Evolutionary conservation across 2,329 filamentous ascomycete genomes (phyloP).

Genomic region (Nemania sp.): DNA sequence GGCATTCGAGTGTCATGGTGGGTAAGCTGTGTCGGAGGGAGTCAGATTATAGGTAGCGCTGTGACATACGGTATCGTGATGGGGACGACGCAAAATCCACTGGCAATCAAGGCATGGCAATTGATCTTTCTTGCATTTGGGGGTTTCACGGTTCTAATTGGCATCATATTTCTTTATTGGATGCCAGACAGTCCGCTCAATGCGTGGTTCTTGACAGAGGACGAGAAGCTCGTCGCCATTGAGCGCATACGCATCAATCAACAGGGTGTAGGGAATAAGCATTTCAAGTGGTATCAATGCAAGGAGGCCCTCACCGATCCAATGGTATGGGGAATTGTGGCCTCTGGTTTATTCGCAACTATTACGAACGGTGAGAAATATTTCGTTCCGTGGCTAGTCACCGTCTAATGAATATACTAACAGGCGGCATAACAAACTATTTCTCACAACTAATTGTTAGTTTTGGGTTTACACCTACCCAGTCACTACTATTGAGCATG

Average conservation of each 20-base stretch:
- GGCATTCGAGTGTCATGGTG: conserved; percentile 48
- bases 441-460: conserved; percentile 58
- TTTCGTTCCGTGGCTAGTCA: background rate
- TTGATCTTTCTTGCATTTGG: conserved; percentile 69
- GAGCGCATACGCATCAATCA: conserved; percentile 71
- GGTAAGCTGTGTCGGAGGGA: conserved; percentile 53
- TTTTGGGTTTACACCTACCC: conserved; percentile 73
- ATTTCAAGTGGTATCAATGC: conserved; percentile 74
- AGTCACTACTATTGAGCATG: conserved; percentile 73
- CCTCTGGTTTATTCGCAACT: conserved; percentile 51
- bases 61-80: conserved; percentile 59
- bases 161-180: conserved; percentile 61
- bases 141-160: conserved; percentile 62
- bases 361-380: conserved; percentile 54
- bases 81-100: conserved; percentile 58
- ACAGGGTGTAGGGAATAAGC: conserved; percentile 76
- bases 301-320: conserved; percentile 55
- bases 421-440: conserved; percentile 53
- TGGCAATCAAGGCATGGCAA: conserved; percentile 72
- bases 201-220: conserved; percentile 62
- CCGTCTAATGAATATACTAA: background rate
- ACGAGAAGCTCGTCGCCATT: conserved; percentile 66
- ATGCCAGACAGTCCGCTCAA: conserved; percentile 59
- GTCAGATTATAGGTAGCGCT: conserved; percentile 56
- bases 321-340: conserved; percentile 54